Conservation (phyloP, 164 flowering plant genomes). For the Liriodendron chinense region DNA sequence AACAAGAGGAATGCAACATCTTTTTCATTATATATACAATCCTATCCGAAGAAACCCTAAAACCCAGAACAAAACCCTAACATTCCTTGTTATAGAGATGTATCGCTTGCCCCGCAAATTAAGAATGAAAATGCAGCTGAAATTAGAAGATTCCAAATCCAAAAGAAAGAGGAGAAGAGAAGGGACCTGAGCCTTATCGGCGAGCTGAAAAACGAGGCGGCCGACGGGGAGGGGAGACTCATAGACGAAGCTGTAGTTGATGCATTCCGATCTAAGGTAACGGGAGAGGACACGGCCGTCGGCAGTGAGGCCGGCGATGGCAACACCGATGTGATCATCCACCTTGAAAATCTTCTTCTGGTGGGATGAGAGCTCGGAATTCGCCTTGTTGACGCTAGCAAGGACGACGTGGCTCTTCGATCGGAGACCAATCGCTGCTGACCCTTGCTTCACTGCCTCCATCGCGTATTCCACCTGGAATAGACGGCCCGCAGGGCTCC, state of each 20-base stretch:
- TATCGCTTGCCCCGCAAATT: too few relatives aligned
- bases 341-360: conserved; percentile 97
- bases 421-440: conserved; percentile 95
- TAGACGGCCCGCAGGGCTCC: conserved; percentile 86
- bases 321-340: conserved; percentile 92
- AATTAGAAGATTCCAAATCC: neutral
- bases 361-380: conserved; percentile 87
- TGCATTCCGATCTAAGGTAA: conserved; percentile 83
- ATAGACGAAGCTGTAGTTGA: conserved; percentile 69
- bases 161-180: neutral
- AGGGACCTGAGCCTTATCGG: conserved; percentile 93
- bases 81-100: too few relatives aligned
- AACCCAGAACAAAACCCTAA: too few relatives aligned
- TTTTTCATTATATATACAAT: too few relatives aligned
- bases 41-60: too few relatives aligned
- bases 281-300: conserved; percentile 90
- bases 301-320: conserved; percentile 94
- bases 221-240: conserved; percentile 92
- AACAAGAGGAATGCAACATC: too few relatives aligned
- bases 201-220: conserved; percentile 87
- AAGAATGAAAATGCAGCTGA: neutral
- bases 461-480: conserved; percentile 98
- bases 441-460: conserved; percentile 99
- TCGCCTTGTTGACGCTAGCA: conserved; percentile 88
- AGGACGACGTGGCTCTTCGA: conserved; percentile 83